Base-by-base conservation (phyloP, 352 stramenopile genomes). In the Globisporangium cylindrosporum region DNA sequence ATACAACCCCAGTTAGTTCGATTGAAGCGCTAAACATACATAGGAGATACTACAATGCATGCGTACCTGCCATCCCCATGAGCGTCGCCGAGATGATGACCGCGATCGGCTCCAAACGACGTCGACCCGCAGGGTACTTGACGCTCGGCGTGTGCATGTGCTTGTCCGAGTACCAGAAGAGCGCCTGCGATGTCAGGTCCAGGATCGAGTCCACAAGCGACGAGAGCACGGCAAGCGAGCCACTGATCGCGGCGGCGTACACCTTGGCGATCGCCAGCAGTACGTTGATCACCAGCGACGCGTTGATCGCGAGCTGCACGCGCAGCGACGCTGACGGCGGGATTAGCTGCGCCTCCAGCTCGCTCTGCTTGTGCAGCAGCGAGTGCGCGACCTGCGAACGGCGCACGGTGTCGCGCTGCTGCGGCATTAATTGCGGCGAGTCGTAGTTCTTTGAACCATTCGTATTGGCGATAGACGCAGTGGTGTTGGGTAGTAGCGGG, bases 1-100 rank as follows among this genome's bases (percentile, higher is more conserved):
- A 49, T 7, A 3, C 34, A 14, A n/a, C 4, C 12, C 15, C 15
- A 9, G 41, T n/a, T 9, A 36, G 51, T 29, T 36, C 36, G 14
- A 20, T 61, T 68, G 65, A 34, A 20, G 15, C 20, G 48, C 51
- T 59, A 34, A 51, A 18, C 34, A 56, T 56, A 36, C 18, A 27
- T 0, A 12, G 18, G 12, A 46, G 5, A 46, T 6, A 32, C 27
- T 20, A 6, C 38, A 68, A 65, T n/a, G 4, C 8, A 9, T 38
- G n/a, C 53, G 34, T 48, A 91, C 85, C 81, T 69, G 92, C 94
- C 84, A 99, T 98, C 36, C 93, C 93, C 97, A 99, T 99, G 10
- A 99, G 74, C n/a, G 95, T 97, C 6, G 95, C 95, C 62, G 94
- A 99, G 34, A 97, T 95, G 59, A 99, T 91, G 36, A 99, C 94